Conservation (phyloP, 2,329 filamentous ascomycete species). For the Blumeriella jaapii region DNA sequence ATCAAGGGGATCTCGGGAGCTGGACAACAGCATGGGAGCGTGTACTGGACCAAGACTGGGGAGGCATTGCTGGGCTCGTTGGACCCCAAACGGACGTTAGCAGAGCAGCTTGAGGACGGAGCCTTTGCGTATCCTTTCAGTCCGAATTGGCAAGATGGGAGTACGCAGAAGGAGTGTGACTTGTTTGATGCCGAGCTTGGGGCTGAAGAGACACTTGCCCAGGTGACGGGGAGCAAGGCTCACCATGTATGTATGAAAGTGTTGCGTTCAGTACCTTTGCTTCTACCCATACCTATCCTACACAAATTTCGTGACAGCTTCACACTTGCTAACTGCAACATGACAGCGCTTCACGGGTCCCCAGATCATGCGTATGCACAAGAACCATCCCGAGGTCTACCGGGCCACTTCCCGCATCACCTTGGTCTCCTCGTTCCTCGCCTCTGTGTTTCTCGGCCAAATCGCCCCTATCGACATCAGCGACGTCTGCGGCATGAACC, state of each 20-base stretch:
- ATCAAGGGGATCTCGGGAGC: constrained; percentile 81
- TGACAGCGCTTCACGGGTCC: constrained; percentile 84
- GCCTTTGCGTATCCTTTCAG: constrained; percentile 78
- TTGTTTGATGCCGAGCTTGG: constrained; percentile 68
- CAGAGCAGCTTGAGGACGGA: constrained; percentile 54
- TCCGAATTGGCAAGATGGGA: constrained; percentile 97
- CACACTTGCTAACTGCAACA: constrained; percentile 7
- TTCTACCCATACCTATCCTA: too few relatives aligned
- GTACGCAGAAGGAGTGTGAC: constrained; percentile 86
- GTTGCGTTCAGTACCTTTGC: neutral
- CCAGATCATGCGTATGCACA: constrained; percentile 82
- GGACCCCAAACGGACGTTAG: constrained; percentile 47
- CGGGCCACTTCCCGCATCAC: constrained; percentile 72
- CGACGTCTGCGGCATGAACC: constrained; percentile 92
- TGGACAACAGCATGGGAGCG: constrained; percentile 94
- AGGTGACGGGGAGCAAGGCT: constrained; percentile 79
- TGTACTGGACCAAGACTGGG: constrained; percentile 74
- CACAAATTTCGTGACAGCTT: neutral
- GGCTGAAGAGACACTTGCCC: constrained; percentile 54
- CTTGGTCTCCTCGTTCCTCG: constrained; percentile 89
- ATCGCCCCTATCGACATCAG: constrained; percentile 87
- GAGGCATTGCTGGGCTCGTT: constrained; percentile 51
- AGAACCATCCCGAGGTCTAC: constrained; percentile 72
- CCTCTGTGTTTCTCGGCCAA: constrained; percentile 74
- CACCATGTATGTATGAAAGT: constrained; percentile 64